Evolutionary conservation across 2,329 filamentous ascomycete genomes (phyloP).

Genomic region (Uncinocarpus reesii): DNA sequence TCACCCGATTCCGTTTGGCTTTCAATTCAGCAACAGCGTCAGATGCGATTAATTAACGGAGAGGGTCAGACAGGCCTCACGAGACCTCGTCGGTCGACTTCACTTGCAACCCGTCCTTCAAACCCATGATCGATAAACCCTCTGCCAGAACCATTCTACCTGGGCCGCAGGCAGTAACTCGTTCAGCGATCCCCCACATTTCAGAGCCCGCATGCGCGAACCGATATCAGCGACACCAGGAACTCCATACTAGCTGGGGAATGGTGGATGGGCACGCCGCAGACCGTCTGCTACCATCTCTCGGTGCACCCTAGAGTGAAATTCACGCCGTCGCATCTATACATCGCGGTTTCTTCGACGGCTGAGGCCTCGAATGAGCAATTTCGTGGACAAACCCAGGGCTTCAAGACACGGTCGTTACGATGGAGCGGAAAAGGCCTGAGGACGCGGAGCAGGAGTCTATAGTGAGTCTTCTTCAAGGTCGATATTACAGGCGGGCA

Average conservation of each 20-base stretch:
- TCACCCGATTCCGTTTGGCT: neutral
- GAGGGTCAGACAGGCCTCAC: neutral
- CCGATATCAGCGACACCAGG: neutral
- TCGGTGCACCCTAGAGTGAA: neutral
- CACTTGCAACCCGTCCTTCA: neutral
- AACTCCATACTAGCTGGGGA: neutral
- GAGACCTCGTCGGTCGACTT: neutral
- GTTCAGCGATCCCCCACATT: neutral
- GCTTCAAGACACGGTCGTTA: neutral
- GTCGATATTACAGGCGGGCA: conserved; percentile 8
- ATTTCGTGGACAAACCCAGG: neutral
- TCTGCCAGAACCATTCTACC: neutral
- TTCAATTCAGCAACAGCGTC: neutral
- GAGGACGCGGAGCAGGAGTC: conserved; percentile 13
- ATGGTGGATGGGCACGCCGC: neutral
- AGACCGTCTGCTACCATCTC: neutral
- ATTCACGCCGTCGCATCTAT: neutral
- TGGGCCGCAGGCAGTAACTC: neutral
- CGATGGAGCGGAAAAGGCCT: neutral
- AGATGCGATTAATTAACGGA: neutral
- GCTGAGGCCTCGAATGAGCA: neutral
- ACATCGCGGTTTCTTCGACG: neutral
- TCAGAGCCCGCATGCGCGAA: neutral
- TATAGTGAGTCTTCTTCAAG: conserved; percentile 15
- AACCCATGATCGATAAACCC: neutral